A percentile compares a stretch with the other conserved stretches of the same genome.
Evolutionary conservation across 495 filamentous ascomycete species (phyloP).

Genomic region (Penicillium canariense): DNA sequence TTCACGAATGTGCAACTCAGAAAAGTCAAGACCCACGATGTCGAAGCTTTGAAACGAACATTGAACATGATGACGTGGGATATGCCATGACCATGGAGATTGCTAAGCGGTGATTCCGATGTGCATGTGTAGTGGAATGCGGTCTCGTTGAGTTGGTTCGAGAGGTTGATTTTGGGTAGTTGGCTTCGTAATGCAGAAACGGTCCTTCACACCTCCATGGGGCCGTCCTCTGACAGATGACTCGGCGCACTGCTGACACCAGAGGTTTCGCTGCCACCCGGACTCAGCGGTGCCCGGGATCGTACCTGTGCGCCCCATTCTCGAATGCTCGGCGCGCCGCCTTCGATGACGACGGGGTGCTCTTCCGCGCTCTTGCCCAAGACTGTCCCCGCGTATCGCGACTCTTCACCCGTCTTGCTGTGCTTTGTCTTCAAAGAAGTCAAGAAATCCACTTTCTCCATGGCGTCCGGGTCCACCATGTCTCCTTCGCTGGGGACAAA

Average conservation of each 20-base stretch:
- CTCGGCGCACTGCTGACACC: constrained; percentile 46
- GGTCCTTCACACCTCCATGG: constrained; percentile 38
- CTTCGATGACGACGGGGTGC: constrained; percentile 66
- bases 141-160: no score
- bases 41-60: background rate
- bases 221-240: constrained; percentile 39
- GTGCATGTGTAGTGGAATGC: no score
- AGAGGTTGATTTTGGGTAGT: background rate
- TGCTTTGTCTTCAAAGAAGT: constrained; percentile 79
- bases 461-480: constrained; percentile 43
- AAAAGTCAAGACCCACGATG: background rate
- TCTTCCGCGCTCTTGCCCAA: constrained; percentile 69
- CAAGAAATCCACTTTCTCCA: constrained; percentile 70
- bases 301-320: constrained; percentile 58
- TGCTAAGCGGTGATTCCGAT: no score
- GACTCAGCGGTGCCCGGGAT: constrained; percentile 29
- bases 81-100: background rate
- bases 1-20: background rate
- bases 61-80: background rate
- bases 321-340: constrained; percentile 63
- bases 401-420: constrained; percentile 77
- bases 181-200: background rate
- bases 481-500: constrained; percentile 46
- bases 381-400: constrained; percentile 74
- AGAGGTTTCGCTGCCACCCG: constrained; percentile 36